A percentile compares a stretch with the other conserved stretches of the same genome.
These are phyloP conservation scores for Besnoitia besnoiti DNA, from an alignment of 169 alveolate species.

Conservation along the genomic window DNA sequence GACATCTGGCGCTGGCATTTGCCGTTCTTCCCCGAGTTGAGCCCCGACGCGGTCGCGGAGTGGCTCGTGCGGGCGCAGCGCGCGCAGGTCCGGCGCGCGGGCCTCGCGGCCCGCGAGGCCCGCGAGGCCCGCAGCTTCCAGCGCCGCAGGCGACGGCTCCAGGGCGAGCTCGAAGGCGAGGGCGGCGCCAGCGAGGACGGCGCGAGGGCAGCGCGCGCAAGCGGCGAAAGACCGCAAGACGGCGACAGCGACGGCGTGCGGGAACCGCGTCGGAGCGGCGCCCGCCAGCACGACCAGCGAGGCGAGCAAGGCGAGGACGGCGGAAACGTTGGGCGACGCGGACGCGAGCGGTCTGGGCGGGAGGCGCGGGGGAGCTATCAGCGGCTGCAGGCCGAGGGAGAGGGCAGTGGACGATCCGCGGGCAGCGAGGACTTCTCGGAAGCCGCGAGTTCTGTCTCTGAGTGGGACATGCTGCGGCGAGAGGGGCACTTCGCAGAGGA, in stretches of 20 bases:
- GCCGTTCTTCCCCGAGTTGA: constrained; percentile 13
- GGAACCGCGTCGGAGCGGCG: no score
- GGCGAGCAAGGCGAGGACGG: no score
- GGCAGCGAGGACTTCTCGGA: no score
- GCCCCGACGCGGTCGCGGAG: constrained; percentile 2
- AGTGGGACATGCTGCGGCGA: no score
- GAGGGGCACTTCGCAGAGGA: no score
- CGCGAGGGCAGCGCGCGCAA: background rate
- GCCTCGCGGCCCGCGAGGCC: background rate
- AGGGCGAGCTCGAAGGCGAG: background rate
- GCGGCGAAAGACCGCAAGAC: background rate
- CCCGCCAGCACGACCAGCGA: no score
- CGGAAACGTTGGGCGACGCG: no score
- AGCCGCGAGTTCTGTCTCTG: no score
- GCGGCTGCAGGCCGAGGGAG: no score
- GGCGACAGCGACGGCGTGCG: background rate
- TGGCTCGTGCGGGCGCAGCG: constrained; percentile 8
- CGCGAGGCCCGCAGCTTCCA: background rate
- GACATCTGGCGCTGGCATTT: constrained; percentile 4
- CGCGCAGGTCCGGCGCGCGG: background rate
- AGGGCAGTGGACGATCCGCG: no score
- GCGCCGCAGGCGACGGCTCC: background rate
- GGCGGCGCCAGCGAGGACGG: background rate
- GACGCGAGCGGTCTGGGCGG: no score
- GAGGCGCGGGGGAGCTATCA: no score